These are phyloP conservation scores for Sporothrix phasma DNA, from an alignment of 2,329 filamentous ascomycete genomes.

Conservation along the genomic window DNA sequence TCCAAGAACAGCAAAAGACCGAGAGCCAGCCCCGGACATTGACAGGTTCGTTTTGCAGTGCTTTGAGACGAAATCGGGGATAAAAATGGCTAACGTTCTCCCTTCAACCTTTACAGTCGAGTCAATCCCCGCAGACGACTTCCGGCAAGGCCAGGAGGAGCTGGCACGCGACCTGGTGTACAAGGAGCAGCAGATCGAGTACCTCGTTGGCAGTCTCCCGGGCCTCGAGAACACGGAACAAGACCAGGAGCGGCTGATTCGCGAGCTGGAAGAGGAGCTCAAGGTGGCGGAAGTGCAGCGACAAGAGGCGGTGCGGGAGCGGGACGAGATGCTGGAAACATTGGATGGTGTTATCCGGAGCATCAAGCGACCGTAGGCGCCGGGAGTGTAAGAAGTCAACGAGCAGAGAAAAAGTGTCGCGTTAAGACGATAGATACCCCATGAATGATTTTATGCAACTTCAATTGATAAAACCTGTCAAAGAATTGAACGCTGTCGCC, in stretches of 20 bases:
- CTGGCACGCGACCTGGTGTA: conserved; percentile 66
- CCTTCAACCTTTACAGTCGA: conserved; percentile 36
- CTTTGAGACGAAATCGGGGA: background rate
- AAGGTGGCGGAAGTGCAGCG: conserved; percentile 53
- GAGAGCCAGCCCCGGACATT: conserved; percentile 16
- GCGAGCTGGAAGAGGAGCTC: conserved; percentile 54
- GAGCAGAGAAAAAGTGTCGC: background rate
- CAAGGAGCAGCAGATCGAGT: conserved; percentile 76
- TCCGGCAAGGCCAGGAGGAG: conserved; percentile 58
- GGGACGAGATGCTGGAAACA: conserved; percentile 48
- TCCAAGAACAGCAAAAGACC: conserved; percentile 43
- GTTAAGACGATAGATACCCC: conserved; percentile 12
- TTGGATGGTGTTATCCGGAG: conserved; percentile 52
- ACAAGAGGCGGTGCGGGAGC: conserved; percentile 53
- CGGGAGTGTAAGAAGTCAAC: no score
- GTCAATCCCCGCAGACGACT: conserved; percentile 52
- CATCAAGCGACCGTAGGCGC: conserved; percentile 37
- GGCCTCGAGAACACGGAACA: conserved; percentile 69
- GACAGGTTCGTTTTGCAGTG: conserved; percentile 9
- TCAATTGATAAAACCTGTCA: background rate
- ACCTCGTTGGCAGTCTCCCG: conserved; percentile 62
- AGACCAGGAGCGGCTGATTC: conserved; percentile 61
- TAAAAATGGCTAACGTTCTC: background rate
- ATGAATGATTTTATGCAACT: background rate
- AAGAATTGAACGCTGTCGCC: background rate